Percentiles rank a stretch among this genome's conserved stretches.
These are phyloP conservation scores for Oehlia diaphana DNA, from an alignment of 192 early-diverging fungal genomes.

Conservation along the genomic window DNA sequence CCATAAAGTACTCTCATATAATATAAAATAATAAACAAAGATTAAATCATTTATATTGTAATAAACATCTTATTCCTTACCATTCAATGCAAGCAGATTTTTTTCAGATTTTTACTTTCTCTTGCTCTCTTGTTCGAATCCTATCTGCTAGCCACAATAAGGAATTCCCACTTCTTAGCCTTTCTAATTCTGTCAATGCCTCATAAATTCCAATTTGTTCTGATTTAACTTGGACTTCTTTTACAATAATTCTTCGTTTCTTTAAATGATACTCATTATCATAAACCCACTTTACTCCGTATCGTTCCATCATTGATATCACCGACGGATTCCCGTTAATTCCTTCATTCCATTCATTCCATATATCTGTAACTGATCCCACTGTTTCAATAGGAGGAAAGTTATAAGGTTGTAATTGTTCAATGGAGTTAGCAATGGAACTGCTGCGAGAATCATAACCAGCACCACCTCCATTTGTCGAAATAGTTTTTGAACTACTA, in stretches of 20 bases:
- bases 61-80: neutral
- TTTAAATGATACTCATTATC: neutral
- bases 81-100: neutral
- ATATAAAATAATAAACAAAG: neutral
- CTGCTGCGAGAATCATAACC: neutral
- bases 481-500: neutral
- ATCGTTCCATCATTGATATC: neutral
- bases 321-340: conserved; percentile 7
- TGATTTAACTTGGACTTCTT: neutral
- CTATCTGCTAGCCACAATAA: neutral
- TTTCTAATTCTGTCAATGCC: neutral
- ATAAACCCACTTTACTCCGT: neutral
- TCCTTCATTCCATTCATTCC: neutral
- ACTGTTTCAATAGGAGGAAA: neutral
- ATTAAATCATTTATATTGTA: neutral
- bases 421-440: neutral
- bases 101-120: neutral
- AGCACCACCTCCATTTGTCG: neutral
- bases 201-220: neutral
- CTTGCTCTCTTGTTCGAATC: neutral
- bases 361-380: neutral
- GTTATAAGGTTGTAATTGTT: neutral
- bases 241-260: conserved; percentile 1
- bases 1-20: neutral
- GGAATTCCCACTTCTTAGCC: neutral